Evolutionary conservation across 495 filamentous ascomycete species (phyloP).

Genomic region (Tuber calosporum): DNA sequence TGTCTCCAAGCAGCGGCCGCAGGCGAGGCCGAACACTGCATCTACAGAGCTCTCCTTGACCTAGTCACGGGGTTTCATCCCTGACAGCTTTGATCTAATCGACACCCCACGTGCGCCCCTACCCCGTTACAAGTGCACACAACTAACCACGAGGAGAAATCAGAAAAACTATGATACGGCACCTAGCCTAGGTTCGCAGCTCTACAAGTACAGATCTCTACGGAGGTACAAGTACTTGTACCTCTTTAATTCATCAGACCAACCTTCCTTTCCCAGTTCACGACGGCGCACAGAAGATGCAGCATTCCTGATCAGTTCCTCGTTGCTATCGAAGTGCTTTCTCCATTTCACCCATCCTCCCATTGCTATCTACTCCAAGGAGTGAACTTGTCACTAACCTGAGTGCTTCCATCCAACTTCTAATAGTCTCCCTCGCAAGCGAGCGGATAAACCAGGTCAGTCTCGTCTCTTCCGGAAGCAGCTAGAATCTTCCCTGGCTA

Average conservation of each 20-base stretch:
- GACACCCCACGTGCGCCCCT: no score
- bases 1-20: conserved; percentile 45
- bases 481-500: conserved; percentile 54
- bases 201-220: no score
- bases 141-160: no score
- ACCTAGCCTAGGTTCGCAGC: no score
- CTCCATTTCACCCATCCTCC: neutral
- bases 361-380: neutral
- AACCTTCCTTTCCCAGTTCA: no score
- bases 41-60: conserved; percentile 47
- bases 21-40: conserved; percentile 44
- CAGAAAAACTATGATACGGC: no score
- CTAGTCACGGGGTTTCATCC: conserved; percentile 47
- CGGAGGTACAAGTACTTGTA: no score
- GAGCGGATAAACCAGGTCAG: conserved; percentile 52
- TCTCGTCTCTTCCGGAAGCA: conserved; percentile 48
- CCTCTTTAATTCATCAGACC: no score
- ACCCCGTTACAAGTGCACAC: no score
- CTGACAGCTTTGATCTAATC: no score
- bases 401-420: conserved; percentile 21
- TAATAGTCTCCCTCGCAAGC: conserved; percentile 52
- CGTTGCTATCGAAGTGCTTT: conserved; percentile 43
- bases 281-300: no score
- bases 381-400: no score
- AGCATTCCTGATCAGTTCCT: conserved; percentile 51